A percentile compares a stretch with the other conserved stretches of the same genome.
Evolutionary conservation across 2,329 filamentous ascomycete species (phyloP).

Genomic region (Fusarium falciforme): DNA sequence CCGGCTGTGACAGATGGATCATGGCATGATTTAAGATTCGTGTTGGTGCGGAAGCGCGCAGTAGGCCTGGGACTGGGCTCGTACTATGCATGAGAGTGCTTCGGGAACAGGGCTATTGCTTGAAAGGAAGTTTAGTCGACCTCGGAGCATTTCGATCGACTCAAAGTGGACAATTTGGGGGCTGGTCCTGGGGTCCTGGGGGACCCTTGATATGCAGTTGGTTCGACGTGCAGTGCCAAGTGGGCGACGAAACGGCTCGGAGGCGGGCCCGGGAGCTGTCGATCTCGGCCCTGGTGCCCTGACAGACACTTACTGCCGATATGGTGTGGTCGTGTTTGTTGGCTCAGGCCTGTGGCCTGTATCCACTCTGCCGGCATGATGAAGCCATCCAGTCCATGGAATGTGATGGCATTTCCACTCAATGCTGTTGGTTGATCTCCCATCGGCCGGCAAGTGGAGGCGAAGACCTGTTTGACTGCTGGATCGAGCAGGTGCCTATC

Average conservation of each 20-base stretch:
- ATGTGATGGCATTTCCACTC: conserved; percentile 17
- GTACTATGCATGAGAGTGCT: conserved; percentile 21
- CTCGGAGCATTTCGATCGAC: conserved; percentile 23
- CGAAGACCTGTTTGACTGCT: conserved; percentile 18
- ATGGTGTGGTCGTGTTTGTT: conserved; percentile 17
- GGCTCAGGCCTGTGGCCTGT: conserved; percentile 3
- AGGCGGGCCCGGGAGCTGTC: conserved; percentile 27
- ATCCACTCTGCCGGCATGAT: conserved; percentile 10
- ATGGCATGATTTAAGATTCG: conserved; percentile 38
- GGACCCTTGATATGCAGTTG: conserved; percentile 44
- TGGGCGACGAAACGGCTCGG: conserved; percentile 27
- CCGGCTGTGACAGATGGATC: conserved; percentile 10
- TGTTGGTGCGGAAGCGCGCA: conserved; percentile 24
- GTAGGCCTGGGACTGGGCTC: conserved; percentile 16
- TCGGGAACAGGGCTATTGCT: conserved; percentile 19
- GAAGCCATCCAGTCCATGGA: conserved; percentile 5
- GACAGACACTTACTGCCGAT: conserved; percentile 34
- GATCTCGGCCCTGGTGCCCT: conserved; percentile 33
- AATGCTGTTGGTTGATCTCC: conserved; percentile 36
- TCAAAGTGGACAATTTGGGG: background rate
- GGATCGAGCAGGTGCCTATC: conserved; percentile 35
- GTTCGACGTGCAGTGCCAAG: conserved; percentile 29
- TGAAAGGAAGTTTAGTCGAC: conserved; percentile 9
- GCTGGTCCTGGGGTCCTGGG: conserved; percentile 4
- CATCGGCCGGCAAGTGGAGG: conserved; percentile 23